These are phyloP conservation scores for Chrysoporthe cubensis DNA, from an alignment of 2,329 filamentous ascomycete species.

Conservation along the genomic window DNA sequence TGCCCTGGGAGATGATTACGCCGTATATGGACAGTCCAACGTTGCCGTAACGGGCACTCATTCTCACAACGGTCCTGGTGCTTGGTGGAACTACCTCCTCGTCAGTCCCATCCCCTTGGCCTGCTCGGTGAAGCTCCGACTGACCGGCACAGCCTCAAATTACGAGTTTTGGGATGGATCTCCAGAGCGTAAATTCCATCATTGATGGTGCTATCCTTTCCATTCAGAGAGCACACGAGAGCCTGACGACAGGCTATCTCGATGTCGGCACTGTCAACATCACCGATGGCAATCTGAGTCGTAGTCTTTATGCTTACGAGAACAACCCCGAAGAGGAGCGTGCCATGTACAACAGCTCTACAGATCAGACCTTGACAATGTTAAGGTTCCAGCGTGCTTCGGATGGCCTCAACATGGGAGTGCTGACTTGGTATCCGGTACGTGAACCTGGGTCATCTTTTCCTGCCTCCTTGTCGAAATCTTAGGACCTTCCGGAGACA, in stretches of 20 bases:
- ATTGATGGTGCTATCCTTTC: slow-evolving; percentile 84
- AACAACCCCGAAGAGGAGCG: slow-evolving; percentile 79
- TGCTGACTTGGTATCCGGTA: slow-evolving; percentile 84
- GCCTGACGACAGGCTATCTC: slow-evolving; percentile 67
- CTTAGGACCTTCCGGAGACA: background rate
- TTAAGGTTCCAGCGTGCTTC: slow-evolving; percentile 73
- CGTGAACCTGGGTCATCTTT: background rate
- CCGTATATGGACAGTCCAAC: slow-evolving; percentile 77
- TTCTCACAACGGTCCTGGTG: slow-evolving; percentile 87
- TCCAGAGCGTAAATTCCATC: slow-evolving; percentile 86
- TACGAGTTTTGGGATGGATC: slow-evolving; percentile 82
- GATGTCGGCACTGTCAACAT: slow-evolving; percentile 66
- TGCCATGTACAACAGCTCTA: slow-evolving; percentile 61
- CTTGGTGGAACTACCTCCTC: slow-evolving; percentile 92
- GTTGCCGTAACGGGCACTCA: slow-evolving; percentile 91
- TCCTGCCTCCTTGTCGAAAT: background rate
- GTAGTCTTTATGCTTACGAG: slow-evolving; percentile 82
- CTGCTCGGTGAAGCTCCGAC: background rate
- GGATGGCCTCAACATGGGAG: slow-evolving; percentile 75
- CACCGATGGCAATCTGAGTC: slow-evolving; percentile 76
- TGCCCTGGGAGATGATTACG: slow-evolving; percentile 71
- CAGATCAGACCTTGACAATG: slow-evolving; percentile 79
- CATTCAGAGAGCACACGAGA: slow-evolving; percentile 77
- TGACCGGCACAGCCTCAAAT: slow-evolving; percentile 66
- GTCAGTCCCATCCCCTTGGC: background rate